phyloP scores from a whole-genome alignment of 768 basidiomycete genomes.

The Pulveroboletus frians region DNA sequence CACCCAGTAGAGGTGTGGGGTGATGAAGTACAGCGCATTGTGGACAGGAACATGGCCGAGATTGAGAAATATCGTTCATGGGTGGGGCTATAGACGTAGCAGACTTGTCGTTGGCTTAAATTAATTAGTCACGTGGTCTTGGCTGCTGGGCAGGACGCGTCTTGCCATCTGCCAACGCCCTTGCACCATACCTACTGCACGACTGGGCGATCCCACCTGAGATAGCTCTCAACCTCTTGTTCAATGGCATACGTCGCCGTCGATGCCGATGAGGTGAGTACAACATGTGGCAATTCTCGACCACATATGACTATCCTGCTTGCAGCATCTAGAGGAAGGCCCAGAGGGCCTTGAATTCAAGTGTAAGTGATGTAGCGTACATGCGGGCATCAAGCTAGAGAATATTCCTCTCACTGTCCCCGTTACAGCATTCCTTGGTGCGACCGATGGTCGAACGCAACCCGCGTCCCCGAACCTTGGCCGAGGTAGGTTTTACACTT shows the following conservation, averaged over 20 bases:
- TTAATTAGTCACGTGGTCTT: conserved; percentile 2
- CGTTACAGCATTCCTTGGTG: conserved; percentile 51
- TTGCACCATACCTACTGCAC: not conserved
- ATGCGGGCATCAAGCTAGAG: not conserved
- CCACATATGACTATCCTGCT: conserved; percentile 1
- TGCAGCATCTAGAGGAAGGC: conserved; percentile 57
- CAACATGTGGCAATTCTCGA: not conserved
- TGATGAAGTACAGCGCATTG: conserved; percentile 49
- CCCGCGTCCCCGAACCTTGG: conserved; percentile 37
- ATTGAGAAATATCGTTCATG: conserved; percentile 51
- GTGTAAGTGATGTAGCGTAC: conserved; percentile 37
- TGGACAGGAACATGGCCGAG: conserved; percentile 56
- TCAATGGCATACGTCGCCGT: conserved; percentile 69
- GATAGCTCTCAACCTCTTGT: not conserved
- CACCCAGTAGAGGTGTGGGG: conserved; percentile 68
- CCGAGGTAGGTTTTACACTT: conserved; percentile 37
- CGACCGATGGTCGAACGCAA: conserved; percentile 23
- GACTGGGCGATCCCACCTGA: too few species aligned
- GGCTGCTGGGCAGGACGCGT: not conserved
- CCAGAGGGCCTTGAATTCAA: conserved; percentile 70
- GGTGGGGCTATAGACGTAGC: conserved; percentile 31
- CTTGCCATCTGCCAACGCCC: not conserved
- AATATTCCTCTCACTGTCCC: not conserved
- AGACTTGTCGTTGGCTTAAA: not conserved
- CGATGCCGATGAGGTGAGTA: conserved; percentile 62